Evolutionary conservation across 139 green algal species (phyloP), one percentile per base, ranked within the genome.

Genomic region (Eudorina sp.): DNA sequence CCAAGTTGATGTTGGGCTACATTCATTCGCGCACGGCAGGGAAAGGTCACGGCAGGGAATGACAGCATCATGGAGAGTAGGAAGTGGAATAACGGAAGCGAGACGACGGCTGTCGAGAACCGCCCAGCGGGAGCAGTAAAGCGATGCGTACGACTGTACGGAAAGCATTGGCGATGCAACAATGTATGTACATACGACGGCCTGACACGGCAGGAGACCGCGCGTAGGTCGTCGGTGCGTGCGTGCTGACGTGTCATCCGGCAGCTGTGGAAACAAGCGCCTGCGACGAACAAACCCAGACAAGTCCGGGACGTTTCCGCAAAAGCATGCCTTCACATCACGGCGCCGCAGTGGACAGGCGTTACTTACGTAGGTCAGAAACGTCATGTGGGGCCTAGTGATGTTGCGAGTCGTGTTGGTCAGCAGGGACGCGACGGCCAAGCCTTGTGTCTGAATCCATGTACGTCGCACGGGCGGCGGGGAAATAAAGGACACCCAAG

Each of bases 1-100:
- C 70, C 66, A 75, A 31, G 66, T 75, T 75, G 19, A 75, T 46
- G 6, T 75, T 46, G 36, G 66, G 66, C 66, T 75, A 34, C 18
- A 58, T 25, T 13, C 51, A 58, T 16, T 25, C 13, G 51, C 51
- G 16, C 51, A 13, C 13, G 51, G 51, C 16, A 58, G 13, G 51
- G 13, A 58, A 58, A 58, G 13, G 51, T 58, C 51, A 16, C 16
- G 13, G 16, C 13, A 16, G 16, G 13, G 51, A 13, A 58, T 58
- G 51, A 58, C n/a, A 58, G 51, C 13, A 58, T 16, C 13, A 58
- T 58, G 51, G 51, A 16, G 13, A 16, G 51, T 58, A 58, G 13
- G 13, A 16, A 58, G 51, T 58, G 51, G 16, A 58, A 25, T 16
- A 13, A 58, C 51, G 16, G 16, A 13, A 58, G 13, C 51, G 16